Evolutionary conservation across 2,329 filamentous ascomycete species (phyloP).

Genomic region (Scedosporium apiospermum): DNA sequence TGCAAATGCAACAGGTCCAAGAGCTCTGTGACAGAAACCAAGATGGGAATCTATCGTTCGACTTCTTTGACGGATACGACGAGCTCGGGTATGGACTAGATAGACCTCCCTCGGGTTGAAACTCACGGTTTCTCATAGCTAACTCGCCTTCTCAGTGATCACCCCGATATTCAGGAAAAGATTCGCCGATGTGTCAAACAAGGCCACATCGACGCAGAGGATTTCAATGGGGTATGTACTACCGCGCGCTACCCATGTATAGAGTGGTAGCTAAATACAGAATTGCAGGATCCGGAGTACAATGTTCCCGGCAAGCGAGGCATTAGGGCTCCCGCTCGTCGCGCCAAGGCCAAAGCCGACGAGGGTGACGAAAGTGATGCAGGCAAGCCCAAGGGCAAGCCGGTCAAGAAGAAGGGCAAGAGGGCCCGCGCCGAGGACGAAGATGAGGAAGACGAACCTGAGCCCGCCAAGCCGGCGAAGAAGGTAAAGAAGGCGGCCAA

Average conservation of each 20-base stretch:
- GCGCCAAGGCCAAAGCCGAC: slow-evolving; percentile 18
- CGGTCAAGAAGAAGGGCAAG: slow-evolving; percentile 10
- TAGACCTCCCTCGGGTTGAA: background rate
- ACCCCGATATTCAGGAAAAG: slow-evolving; percentile 61
- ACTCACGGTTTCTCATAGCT: background rate
- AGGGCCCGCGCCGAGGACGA: slow-evolving; percentile 10
- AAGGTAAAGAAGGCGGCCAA: slow-evolving; percentile 23
- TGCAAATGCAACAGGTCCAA: slow-evolving; percentile 57
- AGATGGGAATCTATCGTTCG: slow-evolving; percentile 45
- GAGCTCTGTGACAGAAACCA: slow-evolving; percentile 38
- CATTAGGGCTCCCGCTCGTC: slow-evolving; percentile 37
- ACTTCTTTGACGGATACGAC: slow-evolving; percentile 71
- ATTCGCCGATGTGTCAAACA: slow-evolving; percentile 61
- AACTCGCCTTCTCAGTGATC: slow-evolving; percentile 20
- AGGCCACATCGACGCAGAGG: slow-evolving; percentile 73
- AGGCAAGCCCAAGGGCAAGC: slow-evolving; percentile 23
- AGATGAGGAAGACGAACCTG: slow-evolving; percentile 9
- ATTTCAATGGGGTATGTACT: slow-evolving; percentile 74
- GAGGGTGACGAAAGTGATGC: slow-evolving; percentile 13
- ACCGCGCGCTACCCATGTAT: background rate
- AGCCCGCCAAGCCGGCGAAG: slow-evolving; percentile 15
- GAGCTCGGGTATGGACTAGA: slow-evolving; percentile 47
- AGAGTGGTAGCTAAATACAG: slow-evolving; percentile 7
- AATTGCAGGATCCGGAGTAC: slow-evolving; percentile 57
- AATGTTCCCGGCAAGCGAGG: slow-evolving; percentile 60